Evolutionary conservation across 495 filamentous ascomycete species (phyloP).

Genomic region (Talaromyces trachyspermus): DNA sequence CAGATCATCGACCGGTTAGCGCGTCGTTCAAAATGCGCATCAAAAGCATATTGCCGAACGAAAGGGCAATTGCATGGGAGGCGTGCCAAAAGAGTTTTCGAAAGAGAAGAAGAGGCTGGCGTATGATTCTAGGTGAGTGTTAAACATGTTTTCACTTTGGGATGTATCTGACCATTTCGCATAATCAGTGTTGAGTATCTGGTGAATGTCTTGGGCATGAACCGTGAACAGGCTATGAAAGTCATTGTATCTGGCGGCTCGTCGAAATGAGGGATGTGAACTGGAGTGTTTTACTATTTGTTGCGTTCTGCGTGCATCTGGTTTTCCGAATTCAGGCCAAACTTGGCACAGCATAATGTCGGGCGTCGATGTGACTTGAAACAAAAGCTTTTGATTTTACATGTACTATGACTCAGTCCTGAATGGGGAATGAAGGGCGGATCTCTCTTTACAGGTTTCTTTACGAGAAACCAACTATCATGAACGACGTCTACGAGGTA

Average conservation of each 20-base stretch:
- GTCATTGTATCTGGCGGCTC: constrained; percentile 7
- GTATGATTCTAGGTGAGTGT: constrained; percentile 53
- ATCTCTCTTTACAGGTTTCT: too few species aligned
- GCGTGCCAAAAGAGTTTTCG: constrained; percentile 65
- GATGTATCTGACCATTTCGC: neutral
- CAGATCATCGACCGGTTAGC: constrained; percentile 89
- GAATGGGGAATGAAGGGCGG: too few species aligned
- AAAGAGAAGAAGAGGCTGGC: constrained; percentile 55
- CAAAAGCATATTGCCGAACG: constrained; percentile 65
- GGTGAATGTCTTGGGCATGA: constrained; percentile 43
- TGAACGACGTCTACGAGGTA: too few species aligned
- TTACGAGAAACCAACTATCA: too few species aligned
- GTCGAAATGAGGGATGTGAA: neutral
- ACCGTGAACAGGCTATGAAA: constrained; percentile 35
- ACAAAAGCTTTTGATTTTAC: too few species aligned
- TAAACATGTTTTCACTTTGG: neutral
- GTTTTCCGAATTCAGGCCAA: neutral
- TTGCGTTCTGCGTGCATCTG: too few species aligned
- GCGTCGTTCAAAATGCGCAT: constrained; percentile 72
- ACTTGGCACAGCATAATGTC: neutral
- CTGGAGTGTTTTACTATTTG: too few species aligned
- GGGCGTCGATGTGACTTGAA: too few species aligned
- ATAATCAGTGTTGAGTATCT: constrained; percentile 47
- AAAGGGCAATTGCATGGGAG: constrained; percentile 59
- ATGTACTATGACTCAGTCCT: too few species aligned